These are phyloP conservation scores for Boletus speciosus DNA, from an alignment of 768 basidiomycete genomes.

Conservation along the genomic window DNA sequence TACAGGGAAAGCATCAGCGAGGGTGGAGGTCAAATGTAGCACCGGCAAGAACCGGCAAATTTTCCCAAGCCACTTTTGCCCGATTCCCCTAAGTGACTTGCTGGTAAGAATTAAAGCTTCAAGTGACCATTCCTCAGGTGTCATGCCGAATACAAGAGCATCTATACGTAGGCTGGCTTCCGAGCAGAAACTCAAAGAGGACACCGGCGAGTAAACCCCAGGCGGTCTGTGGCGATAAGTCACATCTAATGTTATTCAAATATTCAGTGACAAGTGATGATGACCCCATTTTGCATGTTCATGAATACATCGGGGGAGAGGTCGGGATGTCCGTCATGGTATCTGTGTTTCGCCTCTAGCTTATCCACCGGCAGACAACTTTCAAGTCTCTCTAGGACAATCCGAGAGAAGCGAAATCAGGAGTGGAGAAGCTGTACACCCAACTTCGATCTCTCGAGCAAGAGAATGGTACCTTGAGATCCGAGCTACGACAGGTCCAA, in stretches of 20 bases:
- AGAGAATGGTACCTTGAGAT: conserved; percentile 5
- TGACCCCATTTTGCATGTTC: not conserved
- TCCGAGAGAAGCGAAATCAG: conserved; percentile 2
- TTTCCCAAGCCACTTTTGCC: no score
- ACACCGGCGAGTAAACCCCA: not conserved
- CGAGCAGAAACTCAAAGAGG: not conserved
- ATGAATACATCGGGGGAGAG: not conserved
- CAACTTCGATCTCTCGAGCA: conserved; percentile 8
- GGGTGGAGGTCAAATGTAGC: no score
- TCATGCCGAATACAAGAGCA: conserved; percentile 15
- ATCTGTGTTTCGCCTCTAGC: not conserved
- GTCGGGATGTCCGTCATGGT: conserved; percentile 7
- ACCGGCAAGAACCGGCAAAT: no score
- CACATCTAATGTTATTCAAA: not conserved
- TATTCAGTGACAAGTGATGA: conserved; percentile 4
- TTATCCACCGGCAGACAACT: not conserved
- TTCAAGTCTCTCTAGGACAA: conserved; percentile 3
- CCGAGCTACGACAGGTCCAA: conserved; percentile 1
- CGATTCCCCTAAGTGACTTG: not conserved
- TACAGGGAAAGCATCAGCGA: no score
- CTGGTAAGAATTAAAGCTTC: not conserved
- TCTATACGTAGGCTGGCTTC: conserved; percentile 1
- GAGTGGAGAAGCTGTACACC: conserved; percentile 9
- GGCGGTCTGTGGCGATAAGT: not conserved
- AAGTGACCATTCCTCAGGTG: not conserved